phyloP scores from a whole-genome alignment of 768 basidiomycete species.

The Mycena alexandri region DNA sequence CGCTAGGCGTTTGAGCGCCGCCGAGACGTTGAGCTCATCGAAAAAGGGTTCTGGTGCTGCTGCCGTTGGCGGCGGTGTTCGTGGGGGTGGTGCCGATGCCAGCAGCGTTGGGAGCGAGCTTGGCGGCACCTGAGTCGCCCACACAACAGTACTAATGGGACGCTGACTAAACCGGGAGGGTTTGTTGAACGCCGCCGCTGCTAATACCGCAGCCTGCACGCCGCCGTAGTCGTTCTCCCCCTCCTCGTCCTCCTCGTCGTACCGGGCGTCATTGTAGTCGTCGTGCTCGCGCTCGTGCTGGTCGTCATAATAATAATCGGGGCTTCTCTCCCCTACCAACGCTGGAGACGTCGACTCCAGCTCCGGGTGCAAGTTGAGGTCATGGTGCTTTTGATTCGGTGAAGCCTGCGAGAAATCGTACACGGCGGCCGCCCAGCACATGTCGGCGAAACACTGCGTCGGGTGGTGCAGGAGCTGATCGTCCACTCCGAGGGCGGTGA shows the following conservation, averaged over 20 bases:
- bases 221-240: too few relatives aligned
- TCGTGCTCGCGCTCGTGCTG: neutral
- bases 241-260: slow-evolving; percentile 1
- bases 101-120: too few relatives aligned
- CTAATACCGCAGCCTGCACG: too few relatives aligned
- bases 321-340: too few relatives aligned
- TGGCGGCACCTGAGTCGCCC: too few relatives aligned
- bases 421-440: slow-evolving; percentile 34
- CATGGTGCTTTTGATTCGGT: neutral
- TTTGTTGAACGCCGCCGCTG: too few relatives aligned
- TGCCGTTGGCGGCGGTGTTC: neutral
- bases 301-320: neutral
- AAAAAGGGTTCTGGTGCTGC: slow-evolving; percentile 7
- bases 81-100: too few relatives aligned
- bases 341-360: too few relatives aligned
- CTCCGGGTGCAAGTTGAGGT: too few relatives aligned
- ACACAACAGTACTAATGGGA: too few relatives aligned
- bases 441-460: slow-evolving; percentile 28
- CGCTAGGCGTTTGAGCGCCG: slow-evolving; percentile 5
- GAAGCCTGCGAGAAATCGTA: neutral
- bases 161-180: too few relatives aligned
- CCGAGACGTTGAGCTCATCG: slow-evolving; percentile 25
- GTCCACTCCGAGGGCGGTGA: neutral
- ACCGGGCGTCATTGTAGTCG: slow-evolving; percentile 3
- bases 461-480: slow-evolving; percentile 32